Evolutionary conservation across 495 filamentous ascomycete species (phyloP), one percentile per base, ranked within the genome.

Genomic region (Hyaloscypha finlandica): DNA sequence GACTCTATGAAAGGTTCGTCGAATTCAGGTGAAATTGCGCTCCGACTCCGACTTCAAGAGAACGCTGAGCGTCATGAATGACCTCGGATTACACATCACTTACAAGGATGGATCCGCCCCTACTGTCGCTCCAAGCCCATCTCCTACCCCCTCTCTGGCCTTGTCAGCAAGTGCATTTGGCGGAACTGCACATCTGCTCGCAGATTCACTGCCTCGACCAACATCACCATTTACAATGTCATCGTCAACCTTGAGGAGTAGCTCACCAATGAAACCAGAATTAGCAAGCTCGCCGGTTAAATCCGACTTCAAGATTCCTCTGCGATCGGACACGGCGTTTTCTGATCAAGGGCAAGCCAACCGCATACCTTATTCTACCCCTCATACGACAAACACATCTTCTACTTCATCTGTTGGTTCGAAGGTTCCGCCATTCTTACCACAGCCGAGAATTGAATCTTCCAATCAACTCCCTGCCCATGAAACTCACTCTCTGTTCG

Each of bases 1-100:
- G 42, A 48, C 42, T 19, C 9, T 70, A 19, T 57, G 54, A 56
- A 48, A 83, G 81, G 70, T 78, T 45, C 79, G 75, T 42, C 74
- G 81, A n/a, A 71, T 82, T 68, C 81, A 84, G 66, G 63, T 84
- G 1, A 80, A 77, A 61, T 81, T 83, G 64, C 58, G 66, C 14
- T 73, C 68, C 14, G 75, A 74, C 4, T 22, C 63, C 16, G 78
- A 80, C 53, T 84, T 76, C 65, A 66, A 74, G 8, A 71, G 57
- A 19, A 78, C 63, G 11, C 32, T 73, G 48, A 62, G 73, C 5
- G 61, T 74, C 14, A 65, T 84, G 8, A 73, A 69, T 30, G 33
- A 60, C 37, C 68, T 78, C 19, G 76, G 75, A 6, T 74, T 79
- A 25, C 72, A 67, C 19, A 71, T 78, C 30, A 58, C 52, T 30